These are phyloP conservation scores for Kuraishia ogatae DNA, from an alignment of 805 yeast genomes.

Conservation along the genomic window DNA sequence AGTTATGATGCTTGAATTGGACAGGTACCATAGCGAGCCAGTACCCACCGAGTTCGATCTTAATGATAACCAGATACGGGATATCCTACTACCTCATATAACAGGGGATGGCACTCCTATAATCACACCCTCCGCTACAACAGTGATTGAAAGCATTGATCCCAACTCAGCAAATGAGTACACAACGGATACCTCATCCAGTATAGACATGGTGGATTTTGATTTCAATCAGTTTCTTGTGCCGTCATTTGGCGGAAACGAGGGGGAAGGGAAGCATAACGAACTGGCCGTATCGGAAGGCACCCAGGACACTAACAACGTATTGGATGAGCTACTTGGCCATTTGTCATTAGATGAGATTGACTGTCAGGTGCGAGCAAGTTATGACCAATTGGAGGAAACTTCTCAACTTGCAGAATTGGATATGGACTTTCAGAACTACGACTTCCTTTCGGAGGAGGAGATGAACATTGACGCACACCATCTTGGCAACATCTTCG, in stretches of 20 bases:
- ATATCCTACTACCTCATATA: not conserved
- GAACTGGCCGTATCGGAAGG: not conserved
- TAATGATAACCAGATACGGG: not conserved
- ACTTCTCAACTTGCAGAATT: slow-evolving; percentile 1
- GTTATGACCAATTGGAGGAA: slow-evolving; percentile 1
- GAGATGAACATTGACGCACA: not conserved
- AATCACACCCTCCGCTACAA: not conserved
- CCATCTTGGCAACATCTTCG: not conserved
- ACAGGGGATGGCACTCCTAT: not conserved
- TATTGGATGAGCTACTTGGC: slow-evolving; percentile 18
- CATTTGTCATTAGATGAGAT: slow-evolving; percentile 22
- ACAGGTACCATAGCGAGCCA: not conserved
- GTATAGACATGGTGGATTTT: not conserved
- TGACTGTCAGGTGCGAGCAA: slow-evolving; percentile 22
- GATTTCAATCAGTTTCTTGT: not conserved
- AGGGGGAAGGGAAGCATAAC: not conserved
- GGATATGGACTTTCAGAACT: slow-evolving; percentile 10
- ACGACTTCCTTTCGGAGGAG: slow-evolving; percentile 12
- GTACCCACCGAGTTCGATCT: not conserved
- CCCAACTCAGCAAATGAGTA: too few relatives aligned
- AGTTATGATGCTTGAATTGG: not conserved
- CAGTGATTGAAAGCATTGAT: too few relatives aligned
- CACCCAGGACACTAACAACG: slow-evolving; percentile 11
- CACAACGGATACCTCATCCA: not conserved
- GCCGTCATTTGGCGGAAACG: not conserved